Evolutionary conservation across 106 monocot species (phyloP).

Genomic region (Phalaenopsis aphrodite): DNA sequence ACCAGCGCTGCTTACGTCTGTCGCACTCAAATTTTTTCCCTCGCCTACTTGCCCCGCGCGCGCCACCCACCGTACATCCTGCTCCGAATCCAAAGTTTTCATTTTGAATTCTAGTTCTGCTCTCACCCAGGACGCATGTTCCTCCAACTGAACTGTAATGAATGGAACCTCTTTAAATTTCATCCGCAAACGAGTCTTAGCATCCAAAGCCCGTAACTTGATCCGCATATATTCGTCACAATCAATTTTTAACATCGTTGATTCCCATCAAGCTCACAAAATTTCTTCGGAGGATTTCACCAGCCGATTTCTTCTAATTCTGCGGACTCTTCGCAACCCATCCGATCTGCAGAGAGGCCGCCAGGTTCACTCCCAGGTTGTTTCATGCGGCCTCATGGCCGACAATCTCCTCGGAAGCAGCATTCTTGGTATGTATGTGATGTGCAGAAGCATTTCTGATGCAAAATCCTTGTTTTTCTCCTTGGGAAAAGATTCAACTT

Average conservation of each 20-base stretch:
- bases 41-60: too few relatives aligned
- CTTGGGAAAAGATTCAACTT: constrained; percentile 23
- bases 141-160: not conserved
- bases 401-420: constrained; percentile 13
- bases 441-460: constrained; percentile 48
- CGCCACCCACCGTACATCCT: too few relatives aligned
- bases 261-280: not conserved
- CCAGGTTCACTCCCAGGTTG: constrained; percentile 48
- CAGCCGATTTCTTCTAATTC: constrained; percentile 11
- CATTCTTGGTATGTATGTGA: constrained; percentile 66
- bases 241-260: not conserved
- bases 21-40: too few relatives aligned
- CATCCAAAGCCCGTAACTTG: not conserved
- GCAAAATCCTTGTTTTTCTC: constrained; percentile 49
- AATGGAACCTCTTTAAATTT: not conserved
- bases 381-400: constrained; percentile 20
- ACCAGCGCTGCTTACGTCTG: too few relatives aligned
- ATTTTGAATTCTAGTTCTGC: not conserved
- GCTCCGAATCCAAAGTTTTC: not conserved
- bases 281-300: not conserved
- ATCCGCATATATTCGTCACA: not conserved
- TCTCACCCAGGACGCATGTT: not conserved
- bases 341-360: constrained; percentile 29
- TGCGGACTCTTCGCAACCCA: constrained; percentile 20
- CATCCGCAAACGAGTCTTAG: not conserved